Conservation (phyloP, 345 rosid species). For the Isatis tinctoria region DNA sequence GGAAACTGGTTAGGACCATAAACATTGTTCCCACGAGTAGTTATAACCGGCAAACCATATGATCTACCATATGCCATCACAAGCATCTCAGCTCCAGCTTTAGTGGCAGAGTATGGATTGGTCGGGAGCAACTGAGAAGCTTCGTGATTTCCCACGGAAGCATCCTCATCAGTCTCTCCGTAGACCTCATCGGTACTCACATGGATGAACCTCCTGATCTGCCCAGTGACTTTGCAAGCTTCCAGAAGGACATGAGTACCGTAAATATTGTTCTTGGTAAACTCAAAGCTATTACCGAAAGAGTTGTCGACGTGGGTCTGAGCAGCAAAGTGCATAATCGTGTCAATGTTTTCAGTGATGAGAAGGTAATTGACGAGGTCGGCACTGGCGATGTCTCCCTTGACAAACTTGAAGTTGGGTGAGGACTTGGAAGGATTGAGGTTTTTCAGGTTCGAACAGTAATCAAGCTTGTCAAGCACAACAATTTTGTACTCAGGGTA, state of each 20-base stretch:
- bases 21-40: constrained; percentile 83
- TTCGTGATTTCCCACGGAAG: constrained; percentile 78
- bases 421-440: constrained; percentile 65
- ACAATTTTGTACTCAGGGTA: constrained; percentile 84
- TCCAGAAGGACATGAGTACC: constrained; percentile 85
- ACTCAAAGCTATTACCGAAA: constrained; percentile 90
- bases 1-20: constrained; percentile 93
- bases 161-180: constrained; percentile 94
- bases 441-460: constrained; percentile 76
- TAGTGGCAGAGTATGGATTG: constrained; percentile 83
- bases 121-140: constrained; percentile 93
- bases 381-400: constrained; percentile 84
- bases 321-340: constrained; percentile 93
- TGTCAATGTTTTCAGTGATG: constrained; percentile 81
- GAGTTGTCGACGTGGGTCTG: constrained; percentile 90
- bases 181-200: constrained; percentile 94
- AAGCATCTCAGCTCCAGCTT: constrained; percentile 94
- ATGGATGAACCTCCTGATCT: constrained; percentile 85
- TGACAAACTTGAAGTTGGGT: constrained; percentile 74
- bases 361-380: constrained; percentile 92
- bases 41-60: constrained; percentile 82
- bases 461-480: constrained; percentile 90
- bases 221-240: constrained; percentile 92
- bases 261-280: constrained; percentile 80
- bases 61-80: constrained; percentile 94